Percentiles rank a stretch among this genome's conserved stretches.
Evolutionary conservation across 495 filamentous ascomycete genomes (phyloP).

Genomic region (Aspergillus ellipticus): DNA sequence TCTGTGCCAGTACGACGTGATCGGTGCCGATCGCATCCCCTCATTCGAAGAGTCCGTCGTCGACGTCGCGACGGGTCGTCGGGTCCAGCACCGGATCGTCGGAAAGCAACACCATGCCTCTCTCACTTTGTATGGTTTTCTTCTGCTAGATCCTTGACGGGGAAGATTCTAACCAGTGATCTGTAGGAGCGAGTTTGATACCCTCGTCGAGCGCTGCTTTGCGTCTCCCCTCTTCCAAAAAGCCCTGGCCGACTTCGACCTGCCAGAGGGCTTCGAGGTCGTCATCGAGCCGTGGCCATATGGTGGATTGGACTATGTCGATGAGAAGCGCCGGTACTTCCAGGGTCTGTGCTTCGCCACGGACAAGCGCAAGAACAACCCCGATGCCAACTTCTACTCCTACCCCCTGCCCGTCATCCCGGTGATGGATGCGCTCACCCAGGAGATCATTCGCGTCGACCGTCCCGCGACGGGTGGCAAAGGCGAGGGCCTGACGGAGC

Average conservation of each 20-base stretch:
- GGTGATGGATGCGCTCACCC: slow-evolving; percentile 64
- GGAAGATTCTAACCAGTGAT: slow-evolving; percentile 3
- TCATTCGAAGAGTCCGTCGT: slow-evolving; percentile 62
- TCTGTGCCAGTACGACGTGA: slow-evolving; percentile 63
- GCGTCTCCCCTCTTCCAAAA: slow-evolving; percentile 58
- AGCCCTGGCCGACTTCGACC: slow-evolving; percentile 55
- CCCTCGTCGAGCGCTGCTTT: slow-evolving; percentile 58
- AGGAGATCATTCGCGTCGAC: slow-evolving; percentile 58
- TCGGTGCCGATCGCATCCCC: slow-evolving; percentile 52
- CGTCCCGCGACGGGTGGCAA: slow-evolving; percentile 47
- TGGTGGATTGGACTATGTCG: slow-evolving; percentile 54
- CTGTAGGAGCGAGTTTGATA: slow-evolving; percentile 56
- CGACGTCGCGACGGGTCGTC: slow-evolving; percentile 48
- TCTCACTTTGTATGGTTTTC: slow-evolving; percentile 49
- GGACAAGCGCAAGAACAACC: slow-evolving; percentile 35
- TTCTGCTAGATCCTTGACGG: neutral
- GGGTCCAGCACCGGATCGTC: slow-evolving; percentile 51
- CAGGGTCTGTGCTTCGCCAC: slow-evolving; percentile 50
- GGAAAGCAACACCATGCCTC: slow-evolving; percentile 57
- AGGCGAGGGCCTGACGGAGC: slow-evolving; percentile 34
- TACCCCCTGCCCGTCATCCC: slow-evolving; percentile 76
- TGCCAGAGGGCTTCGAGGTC: slow-evolving; percentile 61
- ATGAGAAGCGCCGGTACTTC: slow-evolving; percentile 53
- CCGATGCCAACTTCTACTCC: slow-evolving; percentile 70
- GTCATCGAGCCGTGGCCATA: slow-evolving; percentile 72